A percentile compares a stretch with the other conserved stretches of the same genome.
Evolutionary conservation across 2,329 filamentous ascomycete genomes (phyloP).

Genomic region (Delphinella strobiligena): DNA sequence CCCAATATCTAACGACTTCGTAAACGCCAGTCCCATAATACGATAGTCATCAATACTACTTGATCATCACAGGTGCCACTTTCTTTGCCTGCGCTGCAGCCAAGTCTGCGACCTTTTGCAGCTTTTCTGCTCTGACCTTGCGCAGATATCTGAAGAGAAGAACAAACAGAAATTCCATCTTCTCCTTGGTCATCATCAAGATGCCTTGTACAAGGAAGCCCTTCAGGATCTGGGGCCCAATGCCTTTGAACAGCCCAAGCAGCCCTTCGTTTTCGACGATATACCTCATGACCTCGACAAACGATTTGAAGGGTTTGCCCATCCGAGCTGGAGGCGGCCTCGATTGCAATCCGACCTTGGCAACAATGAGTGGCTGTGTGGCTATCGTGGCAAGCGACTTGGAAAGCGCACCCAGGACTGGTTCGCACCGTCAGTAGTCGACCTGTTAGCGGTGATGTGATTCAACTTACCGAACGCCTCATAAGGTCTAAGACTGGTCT

Average conservation of each 20-base stretch:
- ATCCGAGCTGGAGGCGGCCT: slow-evolving; percentile 73
- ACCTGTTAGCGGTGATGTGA: neutral
- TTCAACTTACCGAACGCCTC: slow-evolving; percentile 76
- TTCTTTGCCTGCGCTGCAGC: slow-evolving; percentile 48
- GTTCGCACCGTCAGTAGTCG: slow-evolving; percentile 4
- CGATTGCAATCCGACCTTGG: slow-evolving; percentile 92
- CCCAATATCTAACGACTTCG: too few relatives aligned
- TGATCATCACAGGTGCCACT: slow-evolving; percentile 34
- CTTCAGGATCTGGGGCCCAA: slow-evolving; percentile 86
- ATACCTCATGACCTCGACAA: slow-evolving; percentile 88
- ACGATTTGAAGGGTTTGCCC: slow-evolving; percentile 87
- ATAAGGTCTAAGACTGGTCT: slow-evolving; percentile 61
- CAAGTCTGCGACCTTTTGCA: slow-evolving; percentile 53
- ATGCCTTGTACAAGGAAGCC: slow-evolving; percentile 88
- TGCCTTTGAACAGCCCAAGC: slow-evolving; percentile 87
- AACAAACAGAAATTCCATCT: slow-evolving; percentile 81
- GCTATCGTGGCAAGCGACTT: slow-evolving; percentile 84
- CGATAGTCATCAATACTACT: too few relatives aligned
- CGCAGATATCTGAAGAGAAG: slow-evolving; percentile 73
- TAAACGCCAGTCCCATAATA: neutral
- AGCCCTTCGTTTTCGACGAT: slow-evolving; percentile 81
- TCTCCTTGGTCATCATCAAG: slow-evolving; percentile 98
- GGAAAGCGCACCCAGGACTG: slow-evolving; percentile 78
- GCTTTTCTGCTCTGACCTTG: slow-evolving; percentile 54
- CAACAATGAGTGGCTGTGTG: slow-evolving; percentile 92